Conservation (phyloP, 1,284 basidiomycete species). For the Microbotryum scabiosae region DNA sequence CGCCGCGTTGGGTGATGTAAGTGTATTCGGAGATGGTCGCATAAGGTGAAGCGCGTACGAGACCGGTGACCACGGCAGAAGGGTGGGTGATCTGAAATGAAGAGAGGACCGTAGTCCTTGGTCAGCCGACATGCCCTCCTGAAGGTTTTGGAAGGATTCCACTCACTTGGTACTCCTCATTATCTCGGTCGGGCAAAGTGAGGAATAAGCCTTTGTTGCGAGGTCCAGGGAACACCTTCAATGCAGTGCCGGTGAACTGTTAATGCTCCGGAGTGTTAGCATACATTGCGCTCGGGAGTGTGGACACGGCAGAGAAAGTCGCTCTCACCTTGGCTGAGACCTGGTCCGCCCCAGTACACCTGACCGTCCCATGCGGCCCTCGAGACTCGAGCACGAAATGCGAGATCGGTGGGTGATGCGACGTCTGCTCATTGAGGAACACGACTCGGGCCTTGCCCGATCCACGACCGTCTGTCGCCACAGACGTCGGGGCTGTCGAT, state of each 20-base stretch:
- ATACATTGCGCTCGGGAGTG: not conserved
- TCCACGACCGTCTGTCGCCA: not conserved
- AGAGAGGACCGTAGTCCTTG: too few species aligned
- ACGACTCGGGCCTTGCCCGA: conserved; percentile 29
- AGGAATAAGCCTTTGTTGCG: conserved; percentile 85
- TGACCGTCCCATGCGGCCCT: conserved; percentile 8
- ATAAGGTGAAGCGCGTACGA: conserved; percentile 82
- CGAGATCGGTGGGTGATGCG: conserved; percentile 92
- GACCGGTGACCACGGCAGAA: conserved; percentile 74
- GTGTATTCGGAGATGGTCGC: conserved; percentile 73
- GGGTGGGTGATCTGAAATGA: conserved; percentile 57
- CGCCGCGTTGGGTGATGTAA: conserved; percentile 61
- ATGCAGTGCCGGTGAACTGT: conserved; percentile 33
- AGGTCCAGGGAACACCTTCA: conserved; percentile 72
- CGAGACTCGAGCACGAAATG: conserved; percentile 60
- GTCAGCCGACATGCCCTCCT: too few species aligned
- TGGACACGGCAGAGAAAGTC: too few species aligned
- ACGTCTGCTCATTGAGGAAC: conserved; percentile 43
- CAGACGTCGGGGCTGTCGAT: conserved; percentile 2
- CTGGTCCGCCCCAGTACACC: conserved; percentile 58
- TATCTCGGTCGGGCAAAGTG: conserved; percentile 55
- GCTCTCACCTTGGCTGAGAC: conserved; percentile 67
- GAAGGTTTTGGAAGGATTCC: not conserved
- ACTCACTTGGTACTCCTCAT: conserved; percentile 47
- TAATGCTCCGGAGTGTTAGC: not conserved